Conservation (phyloP, 768 basidiomycete genomes). For the Psilocybe cubensis region DNA sequence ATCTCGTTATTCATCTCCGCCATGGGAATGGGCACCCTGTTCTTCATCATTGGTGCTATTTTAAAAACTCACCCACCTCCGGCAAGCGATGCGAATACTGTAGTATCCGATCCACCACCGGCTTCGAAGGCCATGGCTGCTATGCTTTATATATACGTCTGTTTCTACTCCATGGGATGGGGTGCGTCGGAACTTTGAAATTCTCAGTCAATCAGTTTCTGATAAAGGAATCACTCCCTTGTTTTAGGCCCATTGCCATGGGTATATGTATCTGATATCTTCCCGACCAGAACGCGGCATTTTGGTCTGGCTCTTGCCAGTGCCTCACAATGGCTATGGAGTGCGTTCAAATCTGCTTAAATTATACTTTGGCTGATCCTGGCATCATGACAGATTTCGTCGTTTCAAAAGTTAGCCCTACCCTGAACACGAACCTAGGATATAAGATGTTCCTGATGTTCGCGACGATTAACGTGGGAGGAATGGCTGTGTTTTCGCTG, state of each 20-base stretch:
- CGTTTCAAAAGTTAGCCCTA: slow-evolving; percentile 72
- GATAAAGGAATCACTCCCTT: slow-evolving; percentile 31
- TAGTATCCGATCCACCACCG: slow-evolving; percentile 44
- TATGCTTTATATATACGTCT: slow-evolving; percentile 85
- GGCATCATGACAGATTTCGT: slow-evolving; percentile 26
- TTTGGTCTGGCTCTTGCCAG: slow-evolving; percentile 79
- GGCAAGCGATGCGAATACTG: slow-evolving; percentile 23
- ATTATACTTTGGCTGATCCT: neutral
- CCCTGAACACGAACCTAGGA: slow-evolving; percentile 60
- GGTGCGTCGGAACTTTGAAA: slow-evolving; percentile 38
- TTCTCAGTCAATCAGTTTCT: too few species aligned
- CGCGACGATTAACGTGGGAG: slow-evolving; percentile 72
- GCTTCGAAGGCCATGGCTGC: slow-evolving; percentile 84
- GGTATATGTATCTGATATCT: slow-evolving; percentile 83
- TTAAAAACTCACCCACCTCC: slow-evolving; percentile 77
- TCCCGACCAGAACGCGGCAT: slow-evolving; percentile 83
- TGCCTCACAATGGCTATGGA: slow-evolving; percentile 84
- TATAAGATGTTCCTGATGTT: slow-evolving; percentile 83
- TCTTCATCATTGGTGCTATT: slow-evolving; percentile 86
- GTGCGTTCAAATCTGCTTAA: slow-evolving; percentile 42
- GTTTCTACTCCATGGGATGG: slow-evolving; percentile 89
- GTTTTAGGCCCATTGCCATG: slow-evolving; percentile 44
- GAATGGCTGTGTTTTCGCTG: slow-evolving; percentile 71
- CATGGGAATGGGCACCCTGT: slow-evolving; percentile 76
- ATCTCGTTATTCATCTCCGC: slow-evolving; percentile 73